Percentiles rank a stretch among this genome's conserved stretches.
phyloP scores from a whole-genome alignment of 768 basidiomycete genomes.

The Psilocybe cyanescens region DNA sequence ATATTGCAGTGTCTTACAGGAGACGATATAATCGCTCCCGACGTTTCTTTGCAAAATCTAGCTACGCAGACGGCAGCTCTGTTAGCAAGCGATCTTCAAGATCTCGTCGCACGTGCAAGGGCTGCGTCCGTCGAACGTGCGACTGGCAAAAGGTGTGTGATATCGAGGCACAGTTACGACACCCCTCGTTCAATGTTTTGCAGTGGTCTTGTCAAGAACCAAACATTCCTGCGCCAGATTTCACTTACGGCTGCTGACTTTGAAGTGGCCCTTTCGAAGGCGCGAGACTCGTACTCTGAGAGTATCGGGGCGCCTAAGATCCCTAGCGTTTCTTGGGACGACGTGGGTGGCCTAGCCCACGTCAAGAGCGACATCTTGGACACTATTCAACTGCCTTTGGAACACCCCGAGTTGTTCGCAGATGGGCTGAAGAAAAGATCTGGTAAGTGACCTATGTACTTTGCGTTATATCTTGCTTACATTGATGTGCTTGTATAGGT shows the following conservation, averaged over 20 bases:
- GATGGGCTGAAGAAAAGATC: slow-evolving; percentile 95
- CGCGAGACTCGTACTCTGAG: slow-evolving; percentile 81
- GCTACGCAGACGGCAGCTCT: slow-evolving; percentile 93
- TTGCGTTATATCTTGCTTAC: too few species aligned
- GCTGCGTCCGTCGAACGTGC: slow-evolving; percentile 58
- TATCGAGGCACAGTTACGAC: not conserved
- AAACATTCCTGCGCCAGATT: slow-evolving; percentile 37
- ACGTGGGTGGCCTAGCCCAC: slow-evolving; percentile 87
- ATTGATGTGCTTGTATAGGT: slow-evolving; percentile 44
- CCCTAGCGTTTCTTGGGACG: slow-evolving; percentile 95
- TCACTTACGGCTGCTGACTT: slow-evolving; percentile 67
- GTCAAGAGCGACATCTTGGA: slow-evolving; percentile 95
- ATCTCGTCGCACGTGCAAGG: slow-evolving; percentile 66
- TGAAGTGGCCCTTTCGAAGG: slow-evolving; percentile 68
- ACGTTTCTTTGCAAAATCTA: slow-evolving; percentile 73
- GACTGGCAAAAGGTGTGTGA: slow-evolving; percentile 36
- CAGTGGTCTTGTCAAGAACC: slow-evolving; percentile 20
- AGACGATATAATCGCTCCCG: slow-evolving; percentile 57
- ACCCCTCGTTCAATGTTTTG: not conserved
- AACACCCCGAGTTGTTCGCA: slow-evolving; percentile 88
- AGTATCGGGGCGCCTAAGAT: slow-evolving; percentile 98
- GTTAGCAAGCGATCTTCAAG: slow-evolving; percentile 77
- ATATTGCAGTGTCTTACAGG: slow-evolving; percentile 56
- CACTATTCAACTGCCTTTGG: slow-evolving; percentile 91
- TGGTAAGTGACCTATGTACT: slow-evolving; percentile 47